A percentile compares a stretch with the other conserved stretches of the same genome.
Conservation (phyloP, 805 yeast genomes). For the Yueomyces sinensis region DNA sequence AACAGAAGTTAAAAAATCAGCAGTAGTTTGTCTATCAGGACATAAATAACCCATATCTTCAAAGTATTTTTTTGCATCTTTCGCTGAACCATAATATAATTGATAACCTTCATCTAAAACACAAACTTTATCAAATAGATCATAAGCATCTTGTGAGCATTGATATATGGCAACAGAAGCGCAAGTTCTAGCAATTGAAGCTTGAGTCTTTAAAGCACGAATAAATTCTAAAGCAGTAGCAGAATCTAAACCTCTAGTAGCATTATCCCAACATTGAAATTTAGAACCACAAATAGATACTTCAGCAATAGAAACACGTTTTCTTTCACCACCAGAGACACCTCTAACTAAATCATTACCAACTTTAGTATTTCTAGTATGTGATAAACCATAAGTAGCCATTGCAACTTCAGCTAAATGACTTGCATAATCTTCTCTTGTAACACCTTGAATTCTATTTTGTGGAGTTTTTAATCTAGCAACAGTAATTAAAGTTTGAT, state of each 20-base stretch:
- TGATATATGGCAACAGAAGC: constrained; percentile 51
- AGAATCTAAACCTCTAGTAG: constrained; percentile 55
- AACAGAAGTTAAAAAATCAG: constrained; percentile 43
- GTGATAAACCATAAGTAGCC: constrained; percentile 48
- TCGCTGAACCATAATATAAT: constrained; percentile 37
- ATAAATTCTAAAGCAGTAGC: constrained; percentile 48
- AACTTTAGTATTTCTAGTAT: constrained; percentile 45
- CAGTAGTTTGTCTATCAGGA: constrained; percentile 45
- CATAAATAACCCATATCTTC: constrained; percentile 42
- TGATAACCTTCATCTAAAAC: constrained; percentile 45
- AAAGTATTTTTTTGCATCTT: constrained; percentile 35
- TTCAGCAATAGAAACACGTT: constrained; percentile 64
- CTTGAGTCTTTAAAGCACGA: constrained; percentile 38
- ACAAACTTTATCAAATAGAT: constrained; percentile 48
- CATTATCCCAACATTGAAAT: constrained; percentile 43
- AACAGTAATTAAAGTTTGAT: constrained; percentile 50
- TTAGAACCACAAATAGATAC: constrained; percentile 38
- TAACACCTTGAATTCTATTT: constrained; percentile 44
- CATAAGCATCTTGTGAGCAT: constrained; percentile 50
- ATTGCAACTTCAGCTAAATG: constrained; percentile 40
- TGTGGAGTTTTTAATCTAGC: constrained; percentile 49
- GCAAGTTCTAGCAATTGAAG: constrained; percentile 35
- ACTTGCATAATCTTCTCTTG: constrained; percentile 40
- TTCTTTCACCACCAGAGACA: constrained; percentile 68
- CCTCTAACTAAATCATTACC: constrained; percentile 47